These are phyloP conservation scores for Ophiosphaerella korrae DNA, from an alignment of 2,329 filamentous ascomycete species.

Conservation along the genomic window DNA sequence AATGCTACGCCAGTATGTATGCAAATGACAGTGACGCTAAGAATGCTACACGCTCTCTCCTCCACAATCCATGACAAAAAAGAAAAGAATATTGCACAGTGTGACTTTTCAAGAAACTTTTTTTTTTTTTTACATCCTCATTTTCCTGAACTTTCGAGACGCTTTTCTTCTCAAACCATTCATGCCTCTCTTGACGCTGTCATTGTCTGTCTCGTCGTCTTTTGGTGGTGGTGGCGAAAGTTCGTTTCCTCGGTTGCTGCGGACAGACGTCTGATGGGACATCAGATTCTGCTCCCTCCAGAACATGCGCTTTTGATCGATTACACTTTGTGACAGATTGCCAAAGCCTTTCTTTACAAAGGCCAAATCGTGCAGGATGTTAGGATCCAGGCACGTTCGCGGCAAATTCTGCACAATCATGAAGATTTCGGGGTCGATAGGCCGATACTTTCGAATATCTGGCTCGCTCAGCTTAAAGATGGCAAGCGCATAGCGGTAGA, in stretches of 20 bases:
- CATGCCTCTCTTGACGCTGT: constrained; percentile 25
- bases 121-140: constrained; percentile 18
- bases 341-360: constrained; percentile 81
- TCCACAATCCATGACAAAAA: neutral
- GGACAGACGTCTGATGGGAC: constrained; percentile 26
- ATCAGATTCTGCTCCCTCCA: constrained; percentile 42
- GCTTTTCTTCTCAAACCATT: constrained; percentile 30
- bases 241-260: constrained; percentile 16
- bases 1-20: constrained; percentile 2
- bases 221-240: constrained; percentile 4
- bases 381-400: constrained; percentile 79
- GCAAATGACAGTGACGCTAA: neutral
- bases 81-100: constrained; percentile 1
- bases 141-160: constrained; percentile 28
- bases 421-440: constrained; percentile 93
- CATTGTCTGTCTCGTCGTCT: constrained; percentile 27
- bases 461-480: constrained; percentile 88
- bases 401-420: constrained; percentile 90
- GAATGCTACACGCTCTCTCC: neutral
- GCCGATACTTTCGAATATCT: constrained; percentile 73
- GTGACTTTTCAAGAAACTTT: neutral
- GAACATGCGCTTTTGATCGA: constrained; percentile 70
- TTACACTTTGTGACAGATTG: constrained; percentile 78
- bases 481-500: constrained; percentile 88
- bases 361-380: constrained; percentile 79